These are phyloP conservation scores for Schizosaccharomyces versatilis DNA, from an alignment of 1,139 yeast genomes.

Conservation along the genomic window DNA sequence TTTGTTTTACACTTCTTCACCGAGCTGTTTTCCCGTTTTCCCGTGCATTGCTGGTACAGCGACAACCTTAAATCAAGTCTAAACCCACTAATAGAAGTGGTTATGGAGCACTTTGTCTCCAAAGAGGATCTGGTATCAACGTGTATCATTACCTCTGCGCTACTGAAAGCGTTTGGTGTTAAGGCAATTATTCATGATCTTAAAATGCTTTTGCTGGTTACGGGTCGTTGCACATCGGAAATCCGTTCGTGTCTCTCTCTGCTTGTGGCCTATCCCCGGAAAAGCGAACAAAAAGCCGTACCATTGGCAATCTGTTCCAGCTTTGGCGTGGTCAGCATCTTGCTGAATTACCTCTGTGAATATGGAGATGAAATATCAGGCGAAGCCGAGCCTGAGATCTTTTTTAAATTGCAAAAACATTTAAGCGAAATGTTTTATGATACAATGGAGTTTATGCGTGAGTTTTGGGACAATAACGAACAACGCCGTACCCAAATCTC, in stretches of 20 bases:
- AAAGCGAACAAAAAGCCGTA: not conserved
- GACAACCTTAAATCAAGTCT: not conserved
- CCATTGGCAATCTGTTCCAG: not conserved
- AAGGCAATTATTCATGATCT: not conserved
- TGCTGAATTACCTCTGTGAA: slow-evolving; percentile 5
- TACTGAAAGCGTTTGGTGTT: not conserved
- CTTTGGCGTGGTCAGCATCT: slow-evolving; percentile 3
- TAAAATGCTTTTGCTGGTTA: not conserved
- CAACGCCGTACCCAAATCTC: slow-evolving; percentile 2
- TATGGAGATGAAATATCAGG: slow-evolving; percentile 2
- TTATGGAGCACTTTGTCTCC: not conserved
- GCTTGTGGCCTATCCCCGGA: not conserved
- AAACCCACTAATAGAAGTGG: not conserved
- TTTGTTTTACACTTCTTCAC: not conserved
- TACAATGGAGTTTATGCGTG: slow-evolving; percentile 8
- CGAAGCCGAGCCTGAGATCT: slow-evolving; percentile 2
- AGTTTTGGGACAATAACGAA: slow-evolving; percentile 5
- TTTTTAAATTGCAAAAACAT: slow-evolving; percentile 4
- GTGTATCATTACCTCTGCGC: not conserved
- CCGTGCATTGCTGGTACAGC: not conserved
- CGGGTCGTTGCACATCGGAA: not conserved
- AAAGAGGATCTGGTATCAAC: not conserved
- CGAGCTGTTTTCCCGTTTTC: not conserved
- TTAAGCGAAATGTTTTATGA: slow-evolving; percentile 5
- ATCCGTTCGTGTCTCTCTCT: not conserved